A percentile compares a stretch with the other conserved stretches of the same genome.
phyloP scores from a whole-genome alignment of 768 basidiomycete genomes.

The Leccinum subtestaceum region DNA sequence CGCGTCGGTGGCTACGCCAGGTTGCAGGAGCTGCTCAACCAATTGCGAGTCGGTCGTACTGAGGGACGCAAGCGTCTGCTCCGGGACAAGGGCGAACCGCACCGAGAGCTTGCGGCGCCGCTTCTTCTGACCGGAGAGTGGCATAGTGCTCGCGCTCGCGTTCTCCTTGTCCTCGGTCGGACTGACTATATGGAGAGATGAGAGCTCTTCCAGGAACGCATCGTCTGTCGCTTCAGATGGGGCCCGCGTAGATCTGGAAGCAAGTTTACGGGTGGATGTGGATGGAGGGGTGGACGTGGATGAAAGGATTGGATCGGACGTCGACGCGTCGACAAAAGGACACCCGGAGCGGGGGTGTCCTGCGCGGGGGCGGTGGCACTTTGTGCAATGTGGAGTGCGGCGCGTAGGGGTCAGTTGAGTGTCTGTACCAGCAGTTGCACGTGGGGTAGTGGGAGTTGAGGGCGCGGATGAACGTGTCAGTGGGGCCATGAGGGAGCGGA shows the following conservation, averaged over 20 bases:
- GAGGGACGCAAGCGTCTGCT: slow-evolving; percentile 50
- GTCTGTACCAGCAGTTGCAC: slow-evolving; percentile 9
- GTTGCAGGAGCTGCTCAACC: slow-evolving; percentile 44
- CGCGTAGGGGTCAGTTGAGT: slow-evolving; percentile 37
- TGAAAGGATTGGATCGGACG: slow-evolving; percentile 8
- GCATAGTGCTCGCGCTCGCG: neutral
- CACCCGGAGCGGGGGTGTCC: slow-evolving; percentile 67
- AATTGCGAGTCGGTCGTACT: slow-evolving; percentile 45
- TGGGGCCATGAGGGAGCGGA: slow-evolving; percentile 18
- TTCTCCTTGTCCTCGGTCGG: slow-evolving; percentile 16
- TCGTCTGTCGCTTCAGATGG: slow-evolving; percentile 16
- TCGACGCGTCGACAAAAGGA: slow-evolving; percentile 40
- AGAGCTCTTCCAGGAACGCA: slow-evolving; percentile 41
- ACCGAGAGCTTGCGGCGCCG: slow-evolving; percentile 29
- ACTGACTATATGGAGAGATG: slow-evolving; percentile 43
- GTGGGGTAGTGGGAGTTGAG: slow-evolving; percentile 28
- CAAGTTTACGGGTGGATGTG: neutral
- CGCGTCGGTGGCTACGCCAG: slow-evolving; percentile 36
- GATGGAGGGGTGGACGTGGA: slow-evolving; percentile 10
- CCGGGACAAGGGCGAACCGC: slow-evolving; percentile 30
- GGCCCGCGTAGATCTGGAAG: neutral
- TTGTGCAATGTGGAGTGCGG: slow-evolving; percentile 51
- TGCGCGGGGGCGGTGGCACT: slow-evolving; percentile 51
- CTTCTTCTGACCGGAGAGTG: slow-evolving; percentile 1
- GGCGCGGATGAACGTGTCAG: slow-evolving; percentile 30